These are phyloP conservation scores for Vickermania spadyakhi DNA, from an alignment of 208 protist genomes.

Conservation along the genomic window DNA sequence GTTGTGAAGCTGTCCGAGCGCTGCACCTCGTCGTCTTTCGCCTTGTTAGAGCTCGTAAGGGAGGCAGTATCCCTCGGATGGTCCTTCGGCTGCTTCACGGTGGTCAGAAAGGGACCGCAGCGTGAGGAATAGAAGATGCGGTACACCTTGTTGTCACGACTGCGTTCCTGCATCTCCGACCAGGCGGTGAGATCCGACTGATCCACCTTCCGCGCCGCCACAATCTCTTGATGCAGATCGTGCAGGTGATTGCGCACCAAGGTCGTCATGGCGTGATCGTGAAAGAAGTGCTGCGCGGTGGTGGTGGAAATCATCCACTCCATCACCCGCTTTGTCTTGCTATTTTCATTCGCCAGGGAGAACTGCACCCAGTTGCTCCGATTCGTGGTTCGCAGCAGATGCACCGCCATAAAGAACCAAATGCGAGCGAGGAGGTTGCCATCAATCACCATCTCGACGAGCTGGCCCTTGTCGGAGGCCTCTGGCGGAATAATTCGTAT, in stretches of 20 bases:
- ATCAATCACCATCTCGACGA: conserved; percentile 22
- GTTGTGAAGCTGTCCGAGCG: too few relatives aligned
- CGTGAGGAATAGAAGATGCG: conserved; percentile 52
- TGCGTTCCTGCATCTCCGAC: conserved; percentile 26
- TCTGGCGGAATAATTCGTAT: not conserved
- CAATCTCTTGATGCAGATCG: conserved; percentile 42
- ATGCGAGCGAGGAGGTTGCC: conserved; percentile 25
- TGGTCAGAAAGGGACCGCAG: conserved; percentile 62
- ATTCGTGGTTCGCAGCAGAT: conserved; percentile 13
- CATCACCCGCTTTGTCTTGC: conserved; percentile 30
- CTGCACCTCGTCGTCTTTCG: too few relatives aligned
- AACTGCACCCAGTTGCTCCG: conserved; percentile 51
- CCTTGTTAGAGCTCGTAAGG: too few relatives aligned
- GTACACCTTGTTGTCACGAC: conserved; percentile 61
- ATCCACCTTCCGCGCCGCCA: conserved; percentile 39
- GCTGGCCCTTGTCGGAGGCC: conserved; percentile 6
- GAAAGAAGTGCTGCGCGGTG: conserved; percentile 26
- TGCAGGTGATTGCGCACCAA: conserved; percentile 32
- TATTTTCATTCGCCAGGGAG: conserved; percentile 33
- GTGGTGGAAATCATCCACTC: conserved; percentile 27
- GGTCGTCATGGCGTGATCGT: conserved; percentile 19
- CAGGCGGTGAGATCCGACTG: conserved; percentile 23
- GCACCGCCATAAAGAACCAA: conserved; percentile 30
- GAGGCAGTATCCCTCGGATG: too few relatives aligned
- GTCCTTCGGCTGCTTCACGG: conserved; percentile 34